phyloP scores from a whole-genome alignment of 1,284 basidiomycete species.

The Xerocomus nothofagi region DNA sequence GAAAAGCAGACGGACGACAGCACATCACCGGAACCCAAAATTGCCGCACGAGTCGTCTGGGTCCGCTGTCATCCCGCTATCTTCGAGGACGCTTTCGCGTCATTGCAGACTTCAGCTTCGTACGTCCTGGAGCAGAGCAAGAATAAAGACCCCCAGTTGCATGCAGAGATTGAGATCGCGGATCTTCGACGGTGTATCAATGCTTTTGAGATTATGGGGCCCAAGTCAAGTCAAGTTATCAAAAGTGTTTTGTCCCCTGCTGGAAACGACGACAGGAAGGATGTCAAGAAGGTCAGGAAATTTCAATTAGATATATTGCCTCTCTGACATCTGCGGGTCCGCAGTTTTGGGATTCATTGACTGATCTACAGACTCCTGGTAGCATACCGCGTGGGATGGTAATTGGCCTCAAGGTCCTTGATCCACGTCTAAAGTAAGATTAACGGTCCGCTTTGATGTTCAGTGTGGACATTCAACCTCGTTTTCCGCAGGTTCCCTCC shows the following conservation, averaged over 20 bases:
- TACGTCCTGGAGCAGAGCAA: conserved; percentile 46
- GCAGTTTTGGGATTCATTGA: conserved; percentile 72
- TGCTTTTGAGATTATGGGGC: conserved; percentile 85
- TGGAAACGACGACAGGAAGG: conserved; percentile 49
- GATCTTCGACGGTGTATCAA: conserved; percentile 73
- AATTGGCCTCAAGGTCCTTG: conserved; percentile 74
- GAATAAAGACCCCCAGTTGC: conserved; percentile 31
- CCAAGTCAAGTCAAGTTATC: conserved; percentile 76
- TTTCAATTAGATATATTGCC: neutral
- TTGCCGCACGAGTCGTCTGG: conserved; percentile 60
- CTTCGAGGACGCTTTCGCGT: conserved; percentile 54
- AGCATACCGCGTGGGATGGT: conserved; percentile 73
- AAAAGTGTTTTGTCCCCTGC: conserved; percentile 68
- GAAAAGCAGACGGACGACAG: conserved; percentile 22
- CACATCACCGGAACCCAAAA: conserved; percentile 1
- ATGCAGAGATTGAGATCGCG: conserved; percentile 56
- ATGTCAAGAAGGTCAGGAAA: conserved; percentile 57
- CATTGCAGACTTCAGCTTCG: conserved; percentile 53
- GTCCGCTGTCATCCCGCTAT: conserved; percentile 76
- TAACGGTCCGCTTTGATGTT: neutral
- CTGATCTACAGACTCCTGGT: conserved; percentile 60
- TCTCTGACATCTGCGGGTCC: conserved; percentile 2
- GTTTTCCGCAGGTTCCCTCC: conserved; percentile 67
- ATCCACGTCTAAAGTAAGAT: conserved; percentile 73
- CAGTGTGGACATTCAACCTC: neutral